Conservation (phyloP, 164 flowering plant genomes). For the Vitis rotundifolia region DNA sequence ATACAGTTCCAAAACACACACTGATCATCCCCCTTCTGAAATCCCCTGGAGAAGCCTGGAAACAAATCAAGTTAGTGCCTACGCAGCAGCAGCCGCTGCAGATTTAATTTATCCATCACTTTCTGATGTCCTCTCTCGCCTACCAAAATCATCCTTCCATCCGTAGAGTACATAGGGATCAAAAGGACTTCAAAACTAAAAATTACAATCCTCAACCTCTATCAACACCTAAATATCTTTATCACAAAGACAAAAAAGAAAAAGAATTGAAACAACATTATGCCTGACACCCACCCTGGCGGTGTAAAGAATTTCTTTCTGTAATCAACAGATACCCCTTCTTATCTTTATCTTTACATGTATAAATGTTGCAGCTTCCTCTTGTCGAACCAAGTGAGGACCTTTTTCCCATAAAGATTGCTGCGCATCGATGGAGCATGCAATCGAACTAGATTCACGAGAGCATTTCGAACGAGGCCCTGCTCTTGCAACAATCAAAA, state of each 20-base stretch:
- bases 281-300: not conserved
- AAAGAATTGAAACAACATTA: not conserved
- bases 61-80: not conserved
- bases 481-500: conserved; percentile 14
- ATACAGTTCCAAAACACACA: not conserved
- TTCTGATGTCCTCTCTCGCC: not conserved
- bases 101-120: not conserved
- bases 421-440: conserved; percentile 28
- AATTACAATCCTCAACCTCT: not conserved
- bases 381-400: conserved; percentile 36
- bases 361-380: conserved; percentile 10
- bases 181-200: not conserved
- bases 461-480: conserved; percentile 19
- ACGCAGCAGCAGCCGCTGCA: not conserved
- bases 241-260: not conserved
- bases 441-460: conserved; percentile 16
- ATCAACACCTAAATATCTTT: not conserved
- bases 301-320: not conserved
- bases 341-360: not conserved
- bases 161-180: not conserved
- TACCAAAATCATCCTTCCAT: not conserved
- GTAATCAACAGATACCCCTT: not conserved
- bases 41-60: not conserved
- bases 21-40: not conserved
- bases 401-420: conserved; percentile 43